phyloP scores from a whole-genome alignment of 2,329 filamentous ascomycete species.

The Hyphodiscus sp. region DNA sequence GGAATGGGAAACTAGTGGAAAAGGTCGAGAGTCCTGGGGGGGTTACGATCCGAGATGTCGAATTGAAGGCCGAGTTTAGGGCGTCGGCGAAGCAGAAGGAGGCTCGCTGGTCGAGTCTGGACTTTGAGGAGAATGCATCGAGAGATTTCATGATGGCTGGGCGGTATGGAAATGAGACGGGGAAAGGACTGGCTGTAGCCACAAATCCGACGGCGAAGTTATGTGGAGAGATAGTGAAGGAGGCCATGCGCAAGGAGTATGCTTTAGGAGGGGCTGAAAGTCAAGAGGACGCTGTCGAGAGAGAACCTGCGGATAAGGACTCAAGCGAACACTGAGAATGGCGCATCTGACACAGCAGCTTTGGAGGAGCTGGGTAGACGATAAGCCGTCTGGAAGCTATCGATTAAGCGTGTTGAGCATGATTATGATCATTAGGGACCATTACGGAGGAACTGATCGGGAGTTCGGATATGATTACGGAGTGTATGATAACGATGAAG shows the following conservation, averaged over 20 bases:
- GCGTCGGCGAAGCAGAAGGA: slow-evolving; percentile 38
- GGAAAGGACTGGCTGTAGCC: slow-evolving; percentile 56
- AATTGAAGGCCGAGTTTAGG: slow-evolving; percentile 26
- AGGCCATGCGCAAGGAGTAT: slow-evolving; percentile 65
- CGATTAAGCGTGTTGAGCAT: background rate
- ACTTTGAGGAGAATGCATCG: background rate
- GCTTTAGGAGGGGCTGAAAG: slow-evolving; percentile 21
- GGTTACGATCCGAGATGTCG: background rate
- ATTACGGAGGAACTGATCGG: no score
- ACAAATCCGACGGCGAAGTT: slow-evolving; percentile 64
- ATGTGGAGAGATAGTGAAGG: slow-evolving; percentile 61
- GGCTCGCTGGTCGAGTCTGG: slow-evolving; percentile 35
- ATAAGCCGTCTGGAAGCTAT: background rate
- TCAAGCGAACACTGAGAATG: background rate
- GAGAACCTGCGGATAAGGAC: background rate
- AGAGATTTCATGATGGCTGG: slow-evolving; percentile 57
- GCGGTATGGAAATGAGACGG: slow-evolving; percentile 58
- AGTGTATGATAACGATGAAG: background rate
- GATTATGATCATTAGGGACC: background rate
- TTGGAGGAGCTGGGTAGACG: no score
- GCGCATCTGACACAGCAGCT: background rate
- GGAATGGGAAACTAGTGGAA: slow-evolving; percentile 16
- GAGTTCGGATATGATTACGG: background rate
- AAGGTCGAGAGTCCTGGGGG: background rate
- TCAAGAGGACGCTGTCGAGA: background rate